These are phyloP conservation scores for Vaccinium darrowii DNA, from an alignment of 148 eudicot genomes.

Conservation along the genomic window DNA sequence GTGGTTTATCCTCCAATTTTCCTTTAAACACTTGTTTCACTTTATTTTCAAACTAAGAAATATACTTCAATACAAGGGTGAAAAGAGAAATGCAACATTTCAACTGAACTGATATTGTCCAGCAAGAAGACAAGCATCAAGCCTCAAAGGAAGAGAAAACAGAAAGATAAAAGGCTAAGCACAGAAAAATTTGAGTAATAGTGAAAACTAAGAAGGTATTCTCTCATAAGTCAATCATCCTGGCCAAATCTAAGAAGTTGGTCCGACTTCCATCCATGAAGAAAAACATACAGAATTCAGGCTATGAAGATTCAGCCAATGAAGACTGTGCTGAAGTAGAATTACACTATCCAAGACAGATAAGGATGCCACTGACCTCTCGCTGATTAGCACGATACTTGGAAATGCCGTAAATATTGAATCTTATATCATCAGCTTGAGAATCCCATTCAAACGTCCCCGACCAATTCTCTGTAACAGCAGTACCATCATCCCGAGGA, in stretches of 20 bases:
- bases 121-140: conserved; percentile 1
- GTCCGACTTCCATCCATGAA: background rate
- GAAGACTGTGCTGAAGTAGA: background rate
- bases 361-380: conserved; percentile 55
- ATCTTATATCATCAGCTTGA: conserved; percentile 69
- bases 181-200: background rate
- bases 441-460: conserved; percentile 89
- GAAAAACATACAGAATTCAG: background rate
- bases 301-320: background rate
- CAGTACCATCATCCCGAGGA: conserved; percentile 37
- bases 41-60: background rate
- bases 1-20: background rate
- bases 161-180: background rate
- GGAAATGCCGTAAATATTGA: conserved; percentile 86
- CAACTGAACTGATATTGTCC: background rate
- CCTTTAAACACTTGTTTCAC: background rate
- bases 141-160: background rate
- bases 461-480: conserved; percentile 68
- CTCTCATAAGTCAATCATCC: background rate
- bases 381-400: conserved; percentile 89
- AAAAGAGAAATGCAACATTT: background rate
- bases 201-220: background rate
- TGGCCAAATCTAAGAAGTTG: background rate
- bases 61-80: background rate
- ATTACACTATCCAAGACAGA: conserved; percentile 1